Evolutionary conservation across 805 yeast species (phyloP).

Genomic region (Candida ulmi): DNA sequence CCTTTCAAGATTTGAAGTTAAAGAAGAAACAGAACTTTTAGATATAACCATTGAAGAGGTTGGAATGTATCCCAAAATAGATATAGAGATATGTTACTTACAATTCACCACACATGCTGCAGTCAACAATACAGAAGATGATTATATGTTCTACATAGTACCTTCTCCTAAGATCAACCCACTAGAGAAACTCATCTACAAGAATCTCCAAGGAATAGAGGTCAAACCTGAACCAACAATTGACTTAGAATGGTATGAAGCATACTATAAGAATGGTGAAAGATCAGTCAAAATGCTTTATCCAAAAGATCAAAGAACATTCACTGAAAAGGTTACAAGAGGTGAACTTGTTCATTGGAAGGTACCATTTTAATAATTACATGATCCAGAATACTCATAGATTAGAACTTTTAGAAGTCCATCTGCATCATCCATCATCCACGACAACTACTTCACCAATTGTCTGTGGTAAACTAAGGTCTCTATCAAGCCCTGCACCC

Average conservation of each 20-base stretch:
- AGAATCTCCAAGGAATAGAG: not conserved
- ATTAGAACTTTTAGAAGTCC: too few species aligned
- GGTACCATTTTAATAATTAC: conserved; percentile 7
- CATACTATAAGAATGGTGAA: conserved; percentile 1
- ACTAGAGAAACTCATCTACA: not conserved
- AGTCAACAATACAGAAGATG: not conserved
- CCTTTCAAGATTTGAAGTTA: conserved; percentile 41
- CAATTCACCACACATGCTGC: conserved; percentile 22
- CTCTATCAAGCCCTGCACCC: too few species aligned
- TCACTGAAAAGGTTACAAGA: not conserved
- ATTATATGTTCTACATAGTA: conserved; percentile 7
- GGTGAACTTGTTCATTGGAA: conserved; percentile 8
- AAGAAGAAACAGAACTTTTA: conserved; percentile 25
- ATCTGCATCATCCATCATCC: too few species aligned
- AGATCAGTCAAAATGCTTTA: conserved; percentile 10
- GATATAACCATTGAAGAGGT: conserved; percentile 50
- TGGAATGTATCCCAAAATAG: conserved; percentile 48
- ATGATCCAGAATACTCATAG: too few species aligned
- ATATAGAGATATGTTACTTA: conserved; percentile 40
- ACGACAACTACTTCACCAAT: too few species aligned
- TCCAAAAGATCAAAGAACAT: conserved; percentile 6
- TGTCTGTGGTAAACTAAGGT: too few species aligned
- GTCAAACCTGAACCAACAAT: not conserved
- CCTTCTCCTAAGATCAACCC: not conserved
- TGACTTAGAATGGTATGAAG: conserved; percentile 1